A percentile compares a stretch with the other conserved stretches of the same genome.
Conservation (phyloP, 225 moss, liverwort and hornwort species). For the Physcomitrium patens region DNA sequence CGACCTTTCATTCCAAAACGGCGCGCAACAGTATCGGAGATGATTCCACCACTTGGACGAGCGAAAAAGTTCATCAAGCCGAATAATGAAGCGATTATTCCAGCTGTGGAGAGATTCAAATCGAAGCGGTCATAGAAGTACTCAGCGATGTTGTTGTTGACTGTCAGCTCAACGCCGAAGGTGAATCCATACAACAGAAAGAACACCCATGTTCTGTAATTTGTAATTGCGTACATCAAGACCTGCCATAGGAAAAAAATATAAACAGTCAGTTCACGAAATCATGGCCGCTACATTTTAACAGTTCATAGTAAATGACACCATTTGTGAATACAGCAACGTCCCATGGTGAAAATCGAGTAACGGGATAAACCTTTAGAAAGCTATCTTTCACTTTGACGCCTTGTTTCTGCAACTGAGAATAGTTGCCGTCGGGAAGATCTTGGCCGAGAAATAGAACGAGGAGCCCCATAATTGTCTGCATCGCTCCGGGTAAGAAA, state of each 20-base stretch:
- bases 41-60: slow-evolving; percentile 49
- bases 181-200: slow-evolving; percentile 52
- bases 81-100: slow-evolving; percentile 50
- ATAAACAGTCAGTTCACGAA: background rate
- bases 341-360: background rate
- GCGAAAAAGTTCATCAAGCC: slow-evolving; percentile 55
- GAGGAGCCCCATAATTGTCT: slow-evolving; percentile 48
- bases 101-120: slow-evolving; percentile 48
- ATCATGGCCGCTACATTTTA: background rate
- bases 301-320: background rate
- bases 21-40: slow-evolving; percentile 40
- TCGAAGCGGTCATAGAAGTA: slow-evolving; percentile 59
- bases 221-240: slow-evolving; percentile 45
- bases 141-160: slow-evolving; percentile 60
- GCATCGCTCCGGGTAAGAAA: slow-evolving; percentile 53
- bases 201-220: slow-evolving; percentile 54
- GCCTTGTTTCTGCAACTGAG: slow-evolving; percentile 44
- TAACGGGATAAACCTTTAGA: slow-evolving; percentile 28
- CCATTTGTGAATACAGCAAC: too few relatives aligned
- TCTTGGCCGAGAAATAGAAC: slow-evolving; percentile 51
- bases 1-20: slow-evolving; percentile 59
- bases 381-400: slow-evolving; percentile 45
- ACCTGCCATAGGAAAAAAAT: slow-evolving; percentile 28
- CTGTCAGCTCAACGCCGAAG: slow-evolving; percentile 63
- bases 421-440: slow-evolving; percentile 62